A percentile compares a stretch with the other conserved stretches of the same genome.
Evolutionary conservation across 805 yeast species (phyloP).

Genomic region (Suhomyces xylopsoci): DNA sequence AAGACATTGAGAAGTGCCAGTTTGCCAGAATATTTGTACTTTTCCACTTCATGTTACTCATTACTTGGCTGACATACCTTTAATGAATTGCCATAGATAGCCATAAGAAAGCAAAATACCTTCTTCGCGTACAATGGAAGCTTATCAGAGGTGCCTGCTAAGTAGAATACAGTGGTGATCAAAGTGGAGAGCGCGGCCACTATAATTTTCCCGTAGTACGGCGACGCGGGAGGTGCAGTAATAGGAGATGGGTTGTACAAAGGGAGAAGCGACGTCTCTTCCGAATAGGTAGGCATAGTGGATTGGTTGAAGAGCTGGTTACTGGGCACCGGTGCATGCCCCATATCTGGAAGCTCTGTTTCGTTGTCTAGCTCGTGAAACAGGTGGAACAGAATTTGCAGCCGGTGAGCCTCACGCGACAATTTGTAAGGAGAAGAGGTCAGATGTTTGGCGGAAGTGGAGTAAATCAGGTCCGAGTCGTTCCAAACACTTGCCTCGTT

Average conservation of each 20-base stretch:
- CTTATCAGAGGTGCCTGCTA: not conserved
- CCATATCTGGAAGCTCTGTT: not conserved
- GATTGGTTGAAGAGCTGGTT: not conserved
- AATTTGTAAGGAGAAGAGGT: not conserved
- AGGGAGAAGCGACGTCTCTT: not conserved
- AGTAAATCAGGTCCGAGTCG: not conserved
- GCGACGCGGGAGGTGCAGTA: not conserved
- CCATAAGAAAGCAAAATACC: not conserved
- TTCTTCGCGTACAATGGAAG: not conserved
- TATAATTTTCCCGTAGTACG: not conserved
- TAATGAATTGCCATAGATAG: not conserved
- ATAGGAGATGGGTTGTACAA: not conserved
- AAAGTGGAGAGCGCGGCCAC: not conserved
- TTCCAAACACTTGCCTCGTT: constrained; percentile 22
- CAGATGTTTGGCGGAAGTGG: not conserved
- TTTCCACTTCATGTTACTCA: no score
- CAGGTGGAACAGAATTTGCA: not conserved
- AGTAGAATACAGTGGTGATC: not conserved
- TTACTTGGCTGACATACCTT: not conserved
- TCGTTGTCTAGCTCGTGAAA: not conserved
- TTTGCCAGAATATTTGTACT: no score
- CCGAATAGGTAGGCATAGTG: not conserved
- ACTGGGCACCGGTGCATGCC: not conserved
- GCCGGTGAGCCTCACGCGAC: not conserved
- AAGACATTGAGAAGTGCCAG: no score